Conservation (phyloP, 345 rosid species). For the Cochlearia excelsa region DNA sequence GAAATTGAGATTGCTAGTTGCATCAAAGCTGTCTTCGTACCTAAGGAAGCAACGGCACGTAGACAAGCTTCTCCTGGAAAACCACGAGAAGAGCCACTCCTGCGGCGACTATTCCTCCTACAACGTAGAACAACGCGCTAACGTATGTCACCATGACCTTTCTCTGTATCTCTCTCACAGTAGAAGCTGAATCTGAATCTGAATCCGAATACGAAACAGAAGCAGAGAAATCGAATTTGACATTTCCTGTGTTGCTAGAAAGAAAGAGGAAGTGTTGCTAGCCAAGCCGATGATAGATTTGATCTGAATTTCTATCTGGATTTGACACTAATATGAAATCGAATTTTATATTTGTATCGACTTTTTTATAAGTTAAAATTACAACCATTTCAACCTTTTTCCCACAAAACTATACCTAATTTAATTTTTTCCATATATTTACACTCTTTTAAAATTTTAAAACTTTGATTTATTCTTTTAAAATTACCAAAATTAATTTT, state of each 20-base stretch:
- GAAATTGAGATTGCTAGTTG: constrained; percentile 55
- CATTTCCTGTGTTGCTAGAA: constrained; percentile 20
- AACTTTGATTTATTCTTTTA: too few relatives aligned
- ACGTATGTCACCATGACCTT: constrained; percentile 69
- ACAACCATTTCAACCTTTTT: too few relatives aligned
- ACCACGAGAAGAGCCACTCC: constrained; percentile 93
- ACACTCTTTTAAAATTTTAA: too few relatives aligned
- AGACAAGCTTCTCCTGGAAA: constrained; percentile 92
- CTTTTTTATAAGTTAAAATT: too few relatives aligned
- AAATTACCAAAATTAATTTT: too few relatives aligned
- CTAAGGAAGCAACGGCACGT: constrained; percentile 91
- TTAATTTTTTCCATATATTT: too few relatives aligned
- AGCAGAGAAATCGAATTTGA: constrained; percentile 18
- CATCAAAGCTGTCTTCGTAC: constrained; percentile 84
- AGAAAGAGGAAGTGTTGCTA: too few relatives aligned
- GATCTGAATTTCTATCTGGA: too few relatives aligned
- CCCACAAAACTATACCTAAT: too few relatives aligned
- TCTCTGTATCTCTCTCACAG: background rate
- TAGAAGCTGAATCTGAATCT: constrained; percentile 9
- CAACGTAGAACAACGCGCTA: constrained; percentile 71
- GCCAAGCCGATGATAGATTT: too few relatives aligned
- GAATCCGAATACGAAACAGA: background rate
- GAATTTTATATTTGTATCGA: too few relatives aligned
- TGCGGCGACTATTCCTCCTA: constrained; percentile 78
- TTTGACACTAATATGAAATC: too few relatives aligned